Base-by-base conservation (phyloP, 306 rosid genomes). In the Rosa multiflora region DNA sequence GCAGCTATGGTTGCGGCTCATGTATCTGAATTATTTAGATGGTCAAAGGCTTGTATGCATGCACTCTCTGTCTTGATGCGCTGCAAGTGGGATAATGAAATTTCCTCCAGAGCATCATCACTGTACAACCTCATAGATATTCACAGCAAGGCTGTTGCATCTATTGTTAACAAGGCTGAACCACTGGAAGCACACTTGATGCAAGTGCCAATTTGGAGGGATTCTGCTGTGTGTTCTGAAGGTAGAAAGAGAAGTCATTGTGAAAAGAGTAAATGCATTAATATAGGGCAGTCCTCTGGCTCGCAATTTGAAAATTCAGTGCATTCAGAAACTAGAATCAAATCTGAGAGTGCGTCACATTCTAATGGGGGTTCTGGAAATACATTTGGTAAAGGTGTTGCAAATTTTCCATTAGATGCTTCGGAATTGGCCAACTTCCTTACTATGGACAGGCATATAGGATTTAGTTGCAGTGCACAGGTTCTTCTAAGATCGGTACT, bases 1-100 rank as follows among this genome's bases (percentile, higher is more conserved):
- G 99, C 99, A 82, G 99, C 99, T n/a, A 94, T 94, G 99, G 99
- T 94, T 85, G 99, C 99, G 5, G 99, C 99, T 26, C 99, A 94
- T 85, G 89, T 94, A 82, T 92, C 99, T 78, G 99, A 94, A 72
- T 82, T 94, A 81, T 94, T 94, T 80, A 87, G 99, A 82, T 88
- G 86, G 75, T 94, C 99, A 59, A 94, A 92, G 85, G 99, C 99
- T 85, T 94, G 99, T 87, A 94, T 91, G 99, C 97, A 84, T 88
- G 95, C 99, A 58, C 89, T 94, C 58, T 88, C 96, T 78, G 92
- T 92, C 75, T 82, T 94, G 77, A 92, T 92, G 89, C 89, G 97
- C 13, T 94, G 99, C 85, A 92, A 92, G 84, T 94, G 97, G 95
- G 94, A 94, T 82, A 84, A 77, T 59, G 97, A 92, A 90, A 94